Percentiles rank a stretch among this genome's conserved stretches.
Evolutionary conservation across 805 yeast genomes (phyloP).

Genomic region (Wickerhamomyces silvicola): DNA sequence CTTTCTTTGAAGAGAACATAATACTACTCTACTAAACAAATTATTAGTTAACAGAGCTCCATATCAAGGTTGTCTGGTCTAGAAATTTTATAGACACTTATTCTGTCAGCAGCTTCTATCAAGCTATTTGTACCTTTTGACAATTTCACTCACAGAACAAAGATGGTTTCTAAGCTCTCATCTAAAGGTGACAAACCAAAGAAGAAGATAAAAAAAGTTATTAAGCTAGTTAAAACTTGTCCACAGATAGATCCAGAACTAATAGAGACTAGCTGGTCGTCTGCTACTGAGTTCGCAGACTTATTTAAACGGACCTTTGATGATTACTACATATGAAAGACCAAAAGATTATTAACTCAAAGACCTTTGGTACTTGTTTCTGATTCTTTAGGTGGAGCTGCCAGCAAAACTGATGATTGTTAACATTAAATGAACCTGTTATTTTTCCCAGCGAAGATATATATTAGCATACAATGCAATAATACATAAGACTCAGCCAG

Average conservation of each 20-base stretch:
- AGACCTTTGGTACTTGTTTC: constrained; percentile 1
- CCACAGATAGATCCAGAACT: constrained; percentile 3
- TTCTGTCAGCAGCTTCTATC: too few relatives aligned
- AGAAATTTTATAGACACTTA: too few relatives aligned
- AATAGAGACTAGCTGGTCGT: constrained; percentile 15
- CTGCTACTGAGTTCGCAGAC: constrained; percentile 23
- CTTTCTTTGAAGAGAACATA: too few relatives aligned
- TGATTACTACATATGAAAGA: constrained; percentile 13
- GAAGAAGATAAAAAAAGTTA: constrained; percentile 10
- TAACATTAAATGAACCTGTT: constrained; percentile 1
- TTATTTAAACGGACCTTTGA: constrained; percentile 28
- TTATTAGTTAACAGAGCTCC: too few relatives aligned
- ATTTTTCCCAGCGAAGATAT: constrained; percentile 7
- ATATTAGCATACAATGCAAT: constrained; percentile 2
- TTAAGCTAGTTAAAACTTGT: constrained; percentile 2
- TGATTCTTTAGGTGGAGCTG: constrained; percentile 3
- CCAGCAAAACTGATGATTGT: constrained; percentile 1
- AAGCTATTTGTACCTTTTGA: too few relatives aligned
- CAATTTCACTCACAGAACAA: too few relatives aligned
- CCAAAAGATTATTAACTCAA: neutral
- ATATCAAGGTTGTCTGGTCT: too few relatives aligned
- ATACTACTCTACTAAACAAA: too few relatives aligned
- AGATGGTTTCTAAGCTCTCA: constrained; percentile 31
- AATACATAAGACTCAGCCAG: constrained; percentile 24
- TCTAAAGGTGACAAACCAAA: constrained; percentile 31